Evolutionary conservation across 116 monocot genomes (phyloP).

Genomic region (Posidonia oceanica): DNA sequence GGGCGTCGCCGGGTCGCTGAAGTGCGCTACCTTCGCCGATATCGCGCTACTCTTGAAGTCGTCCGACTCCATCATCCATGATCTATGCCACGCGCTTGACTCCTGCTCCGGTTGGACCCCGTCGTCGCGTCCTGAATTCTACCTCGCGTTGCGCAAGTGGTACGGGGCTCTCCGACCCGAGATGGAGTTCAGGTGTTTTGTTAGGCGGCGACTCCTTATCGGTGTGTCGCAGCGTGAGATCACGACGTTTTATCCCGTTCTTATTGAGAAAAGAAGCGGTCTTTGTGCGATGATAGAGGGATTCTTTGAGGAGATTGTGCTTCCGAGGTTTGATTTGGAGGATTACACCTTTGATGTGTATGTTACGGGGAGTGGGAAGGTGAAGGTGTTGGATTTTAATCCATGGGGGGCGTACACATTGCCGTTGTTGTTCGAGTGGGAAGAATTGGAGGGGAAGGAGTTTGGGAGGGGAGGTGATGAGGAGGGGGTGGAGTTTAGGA

Average conservation of each 20-base stretch:
- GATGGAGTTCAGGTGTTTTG: constrained; percentile 81
- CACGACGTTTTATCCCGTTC: constrained; percentile 59
- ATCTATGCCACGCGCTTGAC: constrained; percentile 31
- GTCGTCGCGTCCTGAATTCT: not conserved
- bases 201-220: constrained; percentile 20
- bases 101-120: constrained; percentile 8
- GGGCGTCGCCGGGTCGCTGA: constrained; percentile 31
- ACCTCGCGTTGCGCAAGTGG: constrained; percentile 64
- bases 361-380: constrained; percentile 25
- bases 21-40: constrained; percentile 51
- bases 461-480: constrained; percentile 5
- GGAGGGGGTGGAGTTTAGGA: constrained; percentile 30
- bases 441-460: constrained; percentile 43
- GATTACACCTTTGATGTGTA: constrained; percentile 70
- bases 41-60: constrained; percentile 65
- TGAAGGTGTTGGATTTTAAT: constrained; percentile 76
- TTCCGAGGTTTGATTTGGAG: constrained; percentile 27
- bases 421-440: constrained; percentile 68
- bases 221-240: constrained; percentile 60
- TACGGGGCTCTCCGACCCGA: constrained; percentile 42
- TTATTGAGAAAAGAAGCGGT: constrained; percentile 28
- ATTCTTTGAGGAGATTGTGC: constrained; percentile 51
- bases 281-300: constrained; percentile 19
- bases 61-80: constrained; percentile 55
- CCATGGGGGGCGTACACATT: constrained; percentile 71